Evolutionary conservation across 2,329 filamentous ascomycete species (phyloP), one percentile per base, ranked within the genome.

Genomic region (Bipolaris victoriae): DNA sequence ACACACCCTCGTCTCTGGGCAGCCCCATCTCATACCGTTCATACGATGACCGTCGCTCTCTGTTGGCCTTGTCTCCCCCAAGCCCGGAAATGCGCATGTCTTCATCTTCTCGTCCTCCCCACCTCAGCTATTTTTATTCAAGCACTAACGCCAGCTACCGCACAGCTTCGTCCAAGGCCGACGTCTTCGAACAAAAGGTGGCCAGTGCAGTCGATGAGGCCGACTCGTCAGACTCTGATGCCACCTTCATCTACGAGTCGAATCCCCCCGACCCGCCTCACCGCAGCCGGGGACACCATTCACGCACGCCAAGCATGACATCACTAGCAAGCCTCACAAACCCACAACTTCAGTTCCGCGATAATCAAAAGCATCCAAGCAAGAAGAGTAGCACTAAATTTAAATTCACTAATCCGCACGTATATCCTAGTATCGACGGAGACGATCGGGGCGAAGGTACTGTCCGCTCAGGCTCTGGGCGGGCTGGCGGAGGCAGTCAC

Each of bases 211-310:
- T 99, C 50, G 94, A 98, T 74, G 93, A 98, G 76, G 92, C 92
- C 43, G 91, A 97, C 76, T 96, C 94, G 11, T 97, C 94, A 6
- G 95, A 99, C 75, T 98, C 94, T 1, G 95, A 97, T 70, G 95
- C 98, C 77, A 98, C 95, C 0, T 99, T 98, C 76, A 95, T 99
- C 15, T 99, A 99, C 78, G 95, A 99, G 77, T 98, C 95, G 24
- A 99, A 99, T 71, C 95, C 94, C 9, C 83, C 84, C 13, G 86
- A 88, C 64, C 81, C 78, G 52, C 77, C 83, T 29, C 80, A 84
- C 49, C 90, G 91, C 49, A 85, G 87, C 62, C 86, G 92, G 60
- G 92, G 94, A 76, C 94, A 98, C 55, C 75, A 77, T 78, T 98
- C 94, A 18, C 87, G 95, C 61, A 99, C 95, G 1, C 95, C 95